Evolutionary conservation across 495 filamentous ascomycete species (phyloP).

Genomic region (Antarctomyces pellizariae): DNA sequence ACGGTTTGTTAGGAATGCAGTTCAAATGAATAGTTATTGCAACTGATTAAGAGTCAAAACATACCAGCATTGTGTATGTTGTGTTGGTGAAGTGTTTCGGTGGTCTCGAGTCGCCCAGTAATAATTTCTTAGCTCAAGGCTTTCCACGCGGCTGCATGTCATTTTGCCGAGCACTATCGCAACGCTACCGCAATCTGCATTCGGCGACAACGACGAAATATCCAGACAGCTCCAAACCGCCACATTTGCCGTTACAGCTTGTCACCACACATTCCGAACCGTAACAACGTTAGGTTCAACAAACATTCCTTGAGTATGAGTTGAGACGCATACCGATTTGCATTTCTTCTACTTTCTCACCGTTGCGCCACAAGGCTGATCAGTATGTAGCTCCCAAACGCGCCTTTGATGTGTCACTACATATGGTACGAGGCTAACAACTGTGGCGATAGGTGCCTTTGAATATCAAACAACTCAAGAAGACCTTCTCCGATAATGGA

Average conservation of each 20-base stretch:
- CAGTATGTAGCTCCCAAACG: too few species aligned
- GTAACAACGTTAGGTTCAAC: background rate
- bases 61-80: conserved; percentile 15
- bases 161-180: background rate
- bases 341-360: background rate
- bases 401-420: too few species aligned
- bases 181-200: background rate
- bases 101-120: background rate
- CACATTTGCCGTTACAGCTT: background rate
- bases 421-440: too few species aligned
- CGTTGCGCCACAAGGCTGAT: conserved; percentile 1
- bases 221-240: too few species aligned
- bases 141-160: background rate
- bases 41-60: conserved; percentile 4
- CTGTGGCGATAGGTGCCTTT: too few species aligned
- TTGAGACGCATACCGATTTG: conserved; percentile 1
- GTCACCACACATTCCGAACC: background rate
- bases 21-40: conserved; percentile 9
- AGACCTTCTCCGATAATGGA: too few species aligned
- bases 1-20: conserved; percentile 1
- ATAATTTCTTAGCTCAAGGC: background rate
- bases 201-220: conserved; percentile 1
- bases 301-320: background rate
- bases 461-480: too few species aligned
- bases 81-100: background rate